A percentile compares a stretch with the other conserved stretches of the same genome.
Evolutionary conservation across 2,329 filamentous ascomycete genomes (phyloP).

Genomic region (Gyromitra esculenta): DNA sequence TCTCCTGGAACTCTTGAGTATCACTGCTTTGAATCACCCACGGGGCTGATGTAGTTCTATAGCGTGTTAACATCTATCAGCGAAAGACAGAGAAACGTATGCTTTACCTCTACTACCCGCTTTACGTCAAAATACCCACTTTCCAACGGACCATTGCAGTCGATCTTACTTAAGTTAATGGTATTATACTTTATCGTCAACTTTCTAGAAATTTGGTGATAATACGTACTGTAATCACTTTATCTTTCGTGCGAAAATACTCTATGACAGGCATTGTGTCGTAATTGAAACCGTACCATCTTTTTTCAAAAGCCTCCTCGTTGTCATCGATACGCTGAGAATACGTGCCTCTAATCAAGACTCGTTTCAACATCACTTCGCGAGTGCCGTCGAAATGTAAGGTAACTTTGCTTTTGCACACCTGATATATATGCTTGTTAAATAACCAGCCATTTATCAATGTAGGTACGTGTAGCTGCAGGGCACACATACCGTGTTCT

Average conservation of each 20-base stretch:
- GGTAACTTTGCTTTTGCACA: slow-evolving; percentile 33
- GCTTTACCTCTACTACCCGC: slow-evolving; percentile 19
- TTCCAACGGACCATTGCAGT: slow-evolving; percentile 26
- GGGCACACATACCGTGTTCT: slow-evolving; percentile 2
- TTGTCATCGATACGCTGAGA: slow-evolving; percentile 53
- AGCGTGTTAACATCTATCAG: neutral
- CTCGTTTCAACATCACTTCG: slow-evolving; percentile 33
- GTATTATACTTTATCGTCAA: neutral
- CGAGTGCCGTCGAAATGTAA: slow-evolving; percentile 44
- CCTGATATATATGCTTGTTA: slow-evolving; percentile 25
- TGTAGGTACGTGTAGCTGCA: neutral
- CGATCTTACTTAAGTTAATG: slow-evolving; percentile 15
- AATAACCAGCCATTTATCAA: neutral
- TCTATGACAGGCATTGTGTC: slow-evolving; percentile 42
- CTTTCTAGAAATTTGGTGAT: neutral
- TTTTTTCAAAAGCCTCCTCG: slow-evolving; percentile 43
- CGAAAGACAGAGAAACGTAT: neutral
- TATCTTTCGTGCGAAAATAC: slow-evolving; percentile 8
- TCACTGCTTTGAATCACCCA: neutral
- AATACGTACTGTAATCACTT: slow-evolving; percentile 14
- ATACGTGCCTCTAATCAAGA: slow-evolving; percentile 36
- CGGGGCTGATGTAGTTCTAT: neutral
- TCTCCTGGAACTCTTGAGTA: neutral
- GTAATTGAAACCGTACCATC: slow-evolving; percentile 42
- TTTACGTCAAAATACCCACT: slow-evolving; percentile 25